Evolutionary conservation across 257 asterid genomes (phyloP).

Genomic region (Linaria vulgaris): DNA sequence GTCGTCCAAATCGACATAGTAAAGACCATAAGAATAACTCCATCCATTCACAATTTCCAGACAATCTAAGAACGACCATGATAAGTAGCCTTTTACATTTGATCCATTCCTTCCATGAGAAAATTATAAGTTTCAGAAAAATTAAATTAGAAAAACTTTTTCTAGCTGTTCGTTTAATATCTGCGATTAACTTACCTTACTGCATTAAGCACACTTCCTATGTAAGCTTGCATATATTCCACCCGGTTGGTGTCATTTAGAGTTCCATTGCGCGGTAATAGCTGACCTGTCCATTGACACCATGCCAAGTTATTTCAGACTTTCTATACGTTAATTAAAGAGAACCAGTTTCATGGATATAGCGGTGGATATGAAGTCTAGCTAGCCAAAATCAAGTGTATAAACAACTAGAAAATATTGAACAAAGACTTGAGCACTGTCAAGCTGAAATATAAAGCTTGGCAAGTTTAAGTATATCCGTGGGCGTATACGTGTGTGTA

Average conservation of each 20-base stretch:
- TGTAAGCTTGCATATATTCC: constrained; percentile 41
- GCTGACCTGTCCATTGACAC: constrained; percentile 33
- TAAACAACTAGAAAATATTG: no score
- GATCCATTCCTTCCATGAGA: constrained; percentile 37
- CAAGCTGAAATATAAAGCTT: no score
- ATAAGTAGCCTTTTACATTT: constrained; percentile 39
- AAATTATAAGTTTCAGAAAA: background rate
- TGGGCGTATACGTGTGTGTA: no score
- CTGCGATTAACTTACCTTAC: constrained; percentile 41
- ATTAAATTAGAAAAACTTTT: no score
- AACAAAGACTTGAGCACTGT: no score
- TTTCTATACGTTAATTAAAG: background rate
- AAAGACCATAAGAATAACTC: constrained; percentile 31
- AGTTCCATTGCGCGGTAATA: constrained; percentile 33
- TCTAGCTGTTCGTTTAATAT: no score
- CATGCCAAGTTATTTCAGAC: background rate
- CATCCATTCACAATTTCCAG: constrained; percentile 42
- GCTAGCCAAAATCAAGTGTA: background rate
- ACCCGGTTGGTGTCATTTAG: constrained; percentile 37
- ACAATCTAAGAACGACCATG: constrained; percentile 46
- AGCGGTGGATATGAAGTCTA: background rate
- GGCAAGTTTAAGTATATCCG: no score
- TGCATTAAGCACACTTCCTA: constrained; percentile 43
- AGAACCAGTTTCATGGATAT: no score
- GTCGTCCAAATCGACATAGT: constrained; percentile 49